Base-by-base conservation (phyloP, 139 green algal species). In the Monoraphidium neglectum region DNA sequence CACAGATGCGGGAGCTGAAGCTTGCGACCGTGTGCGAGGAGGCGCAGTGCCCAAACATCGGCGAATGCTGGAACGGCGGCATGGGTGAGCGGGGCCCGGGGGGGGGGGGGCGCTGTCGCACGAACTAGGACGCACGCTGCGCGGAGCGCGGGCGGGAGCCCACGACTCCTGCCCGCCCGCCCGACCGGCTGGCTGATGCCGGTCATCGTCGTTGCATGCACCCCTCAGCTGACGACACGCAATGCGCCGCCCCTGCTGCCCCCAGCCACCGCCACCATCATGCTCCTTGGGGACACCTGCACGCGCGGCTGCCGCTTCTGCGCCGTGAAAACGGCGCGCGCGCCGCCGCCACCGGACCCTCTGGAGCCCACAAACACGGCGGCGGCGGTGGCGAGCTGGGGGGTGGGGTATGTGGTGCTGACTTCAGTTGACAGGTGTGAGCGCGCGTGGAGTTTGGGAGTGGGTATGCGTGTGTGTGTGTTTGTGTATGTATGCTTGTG, bases 361-460 rank as follows among this genome's bases (percentile, higher is more conserved):
- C 47, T 92, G 3, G 96, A 99, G 87, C 96, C 96, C 2, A 87
- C 90, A n/a, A 98, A 98, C 82, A 93, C 94, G 26, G 90, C 94
- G 43, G 90, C 92, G 70, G 94, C 95, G 2, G 86, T 99, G 1
- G 92, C 93, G 0, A 85, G 79, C 23, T 99, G 96, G 97, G 97
- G 97, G 54, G 87, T 99, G 43, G 96, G 97, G 13, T 98, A 98
- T 71, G 87, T 98, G 8, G 94, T 98, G 73, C 81, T 98, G 32
- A 98, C 94, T 24, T 94, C 87, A 0, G 92, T 97, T 36, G 91
- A 96, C 69, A 51, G 73, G 72, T 71, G 72, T 70, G 61, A 6
- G 63, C 46, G 13, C 47, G 61, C 46, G 68, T 64, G 28, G 18
- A 32, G 63, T 66, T 37, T 12, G 32, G 28, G 35, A 26, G 56